Conservation (phyloP, 805 yeast species). For the Wickerhamomyces bisporus region DNA sequence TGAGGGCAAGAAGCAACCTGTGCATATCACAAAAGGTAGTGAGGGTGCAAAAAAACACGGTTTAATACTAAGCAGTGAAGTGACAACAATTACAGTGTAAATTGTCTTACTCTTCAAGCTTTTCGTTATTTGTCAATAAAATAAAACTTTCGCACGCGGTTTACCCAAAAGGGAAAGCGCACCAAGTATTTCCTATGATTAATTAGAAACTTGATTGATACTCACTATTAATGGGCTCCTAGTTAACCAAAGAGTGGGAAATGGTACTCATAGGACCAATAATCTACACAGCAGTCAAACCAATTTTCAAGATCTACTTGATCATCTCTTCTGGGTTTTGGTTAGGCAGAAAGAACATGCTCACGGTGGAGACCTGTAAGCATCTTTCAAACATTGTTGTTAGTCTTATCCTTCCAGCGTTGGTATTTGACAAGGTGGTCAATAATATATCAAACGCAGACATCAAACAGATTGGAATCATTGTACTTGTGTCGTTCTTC, state of each 20-base stretch:
- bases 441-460: constrained; percentile 55
- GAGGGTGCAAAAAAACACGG: too few relatives aligned
- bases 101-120: too few relatives aligned
- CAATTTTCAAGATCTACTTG: constrained; percentile 69
- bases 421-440: constrained; percentile 61
- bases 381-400: constrained; percentile 62
- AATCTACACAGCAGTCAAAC: constrained; percentile 62
- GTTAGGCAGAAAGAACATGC: constrained; percentile 51
- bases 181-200: too few relatives aligned
- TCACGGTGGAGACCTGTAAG: constrained; percentile 57
- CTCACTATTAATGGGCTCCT: too few relatives aligned
- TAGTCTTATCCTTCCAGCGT: constrained; percentile 57
- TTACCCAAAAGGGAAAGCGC: too few relatives aligned
- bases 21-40: too few relatives aligned
- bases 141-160: too few relatives aligned
- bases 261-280: constrained; percentile 17
- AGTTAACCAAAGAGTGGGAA: not conserved
- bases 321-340: constrained; percentile 61
- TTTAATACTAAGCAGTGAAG: too few relatives aligned
- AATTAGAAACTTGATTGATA: too few relatives aligned
- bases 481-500: constrained; percentile 45
- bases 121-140: too few relatives aligned
- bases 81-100: too few relatives aligned
- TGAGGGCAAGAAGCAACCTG: too few relatives aligned
- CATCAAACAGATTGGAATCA: constrained; percentile 64